These are phyloP conservation scores for Betula pendula DNA, from an alignment of 306 rosid genomes.

Conservation along the genomic window DNA sequence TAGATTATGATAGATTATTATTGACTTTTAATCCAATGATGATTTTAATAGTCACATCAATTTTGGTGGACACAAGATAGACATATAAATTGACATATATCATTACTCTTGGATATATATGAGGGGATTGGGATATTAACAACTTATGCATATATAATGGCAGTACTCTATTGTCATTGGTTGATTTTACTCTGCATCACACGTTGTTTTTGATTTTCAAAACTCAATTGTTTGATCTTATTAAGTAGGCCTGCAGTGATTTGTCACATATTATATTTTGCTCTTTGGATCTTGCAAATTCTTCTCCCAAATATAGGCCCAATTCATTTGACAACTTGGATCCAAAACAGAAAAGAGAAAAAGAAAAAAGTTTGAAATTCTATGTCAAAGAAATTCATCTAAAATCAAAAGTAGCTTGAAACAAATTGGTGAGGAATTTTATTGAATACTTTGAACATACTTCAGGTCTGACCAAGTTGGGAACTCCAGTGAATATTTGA, in stretches of 20 bases:
- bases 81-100: too few relatives aligned
- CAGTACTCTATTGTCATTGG: too few relatives aligned
- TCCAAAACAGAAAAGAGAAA: constrained; percentile 8
- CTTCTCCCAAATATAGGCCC: constrained; percentile 26
- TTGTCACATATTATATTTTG: constrained; percentile 37
- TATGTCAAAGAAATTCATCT: background rate
- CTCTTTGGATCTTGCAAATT: constrained; percentile 41
- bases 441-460: constrained; percentile 2
- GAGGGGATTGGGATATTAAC: too few relatives aligned
- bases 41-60: too few relatives aligned
- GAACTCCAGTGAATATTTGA: constrained; percentile 33
- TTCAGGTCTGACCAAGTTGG: constrained; percentile 47
- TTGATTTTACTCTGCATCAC: too few relatives aligned
- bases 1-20: too few relatives aligned
- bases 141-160: too few relatives aligned
- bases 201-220: too few relatives aligned
- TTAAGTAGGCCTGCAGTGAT: background rate
- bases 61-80: too few relatives aligned
- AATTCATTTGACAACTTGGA: constrained; percentile 38
- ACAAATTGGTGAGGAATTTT: background rate
- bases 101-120: too few relatives aligned
- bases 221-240: too few relatives aligned
- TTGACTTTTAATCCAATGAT: too few relatives aligned
- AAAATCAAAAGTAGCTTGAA: background rate
- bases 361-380: background rate